phyloP scores from a whole-genome alignment of 345 rosid genomes.

The Clausena lansium region DNA sequence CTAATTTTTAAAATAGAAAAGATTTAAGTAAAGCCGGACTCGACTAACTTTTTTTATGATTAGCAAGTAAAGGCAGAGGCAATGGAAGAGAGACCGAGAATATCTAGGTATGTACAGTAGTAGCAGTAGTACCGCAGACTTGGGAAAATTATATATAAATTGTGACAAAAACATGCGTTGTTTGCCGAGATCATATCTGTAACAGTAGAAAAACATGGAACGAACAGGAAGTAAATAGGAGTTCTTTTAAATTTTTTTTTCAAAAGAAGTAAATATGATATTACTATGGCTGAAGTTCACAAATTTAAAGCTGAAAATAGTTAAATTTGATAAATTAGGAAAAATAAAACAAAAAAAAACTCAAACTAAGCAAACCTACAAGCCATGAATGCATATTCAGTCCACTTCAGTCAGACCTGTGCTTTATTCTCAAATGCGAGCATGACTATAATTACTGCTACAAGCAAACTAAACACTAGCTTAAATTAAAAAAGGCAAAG shows the following conservation, averaged over 20 bases:
- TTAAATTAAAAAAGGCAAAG: not conserved
- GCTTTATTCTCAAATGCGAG: not conserved
- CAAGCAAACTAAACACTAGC: not conserved
- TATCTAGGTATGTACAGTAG: not conserved
- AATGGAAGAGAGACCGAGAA: not conserved
- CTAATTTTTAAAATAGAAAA: not conserved
- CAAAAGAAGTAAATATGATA: not conserved
- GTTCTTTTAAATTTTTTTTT: no score
- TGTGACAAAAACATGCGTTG: no score
- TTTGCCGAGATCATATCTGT: no score
- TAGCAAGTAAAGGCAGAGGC: conserved; percentile 7
- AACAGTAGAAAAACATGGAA: no score
- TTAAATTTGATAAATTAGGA: not conserved
- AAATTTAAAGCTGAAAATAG: not conserved
- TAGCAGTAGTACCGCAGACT: no score
- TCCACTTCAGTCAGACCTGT: not conserved
- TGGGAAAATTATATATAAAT: no score
- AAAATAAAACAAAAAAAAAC: not conserved
- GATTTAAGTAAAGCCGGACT: conserved; percentile 20
- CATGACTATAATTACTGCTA: not conserved
- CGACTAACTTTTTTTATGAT: not conserved
- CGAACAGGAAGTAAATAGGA: no score
- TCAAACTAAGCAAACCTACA: not conserved
- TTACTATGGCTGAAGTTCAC: not conserved
- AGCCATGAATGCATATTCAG: not conserved